phyloP scores from a whole-genome alignment of 495 filamentous ascomycete species.

The Xylaria acuta region DNA sequence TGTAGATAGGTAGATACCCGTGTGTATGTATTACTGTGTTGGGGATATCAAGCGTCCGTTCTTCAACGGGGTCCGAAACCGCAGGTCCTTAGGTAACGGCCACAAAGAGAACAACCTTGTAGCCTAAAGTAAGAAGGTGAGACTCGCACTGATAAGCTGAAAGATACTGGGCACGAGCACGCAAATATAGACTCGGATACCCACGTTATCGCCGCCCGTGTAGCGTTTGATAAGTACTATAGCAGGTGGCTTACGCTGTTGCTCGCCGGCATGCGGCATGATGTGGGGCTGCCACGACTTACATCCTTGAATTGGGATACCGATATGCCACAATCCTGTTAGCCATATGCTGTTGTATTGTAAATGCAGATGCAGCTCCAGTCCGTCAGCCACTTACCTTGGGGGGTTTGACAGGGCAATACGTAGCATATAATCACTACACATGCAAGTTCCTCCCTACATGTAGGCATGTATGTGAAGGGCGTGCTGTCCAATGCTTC shows the following conservation, averaged over 20 bases:
- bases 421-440: neutral
- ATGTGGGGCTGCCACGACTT: slow-evolving; percentile 4
- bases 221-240: neutral
- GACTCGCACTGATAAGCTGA: neutral
- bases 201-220: neutral
- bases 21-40: slow-evolving; percentile 3
- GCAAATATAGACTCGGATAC: neutral
- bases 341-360: neutral
- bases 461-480: neutral
- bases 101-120: neutral
- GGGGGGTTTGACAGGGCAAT: neutral
- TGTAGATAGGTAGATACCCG: neutral
- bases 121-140: neutral
- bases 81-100: slow-evolving; percentile 18
- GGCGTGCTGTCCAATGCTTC: neutral
- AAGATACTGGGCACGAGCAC: neutral
- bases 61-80: slow-evolving; percentile 8
- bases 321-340: neutral
- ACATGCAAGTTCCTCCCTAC: neutral
- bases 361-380: neutral
- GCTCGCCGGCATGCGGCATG: slow-evolving; percentile 1
- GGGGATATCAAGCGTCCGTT: neutral
- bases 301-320: slow-evolving; percentile 2
- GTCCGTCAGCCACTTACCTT: neutral
- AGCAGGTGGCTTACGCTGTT: neutral